Percentiles rank a stretch among this genome's conserved stretches.
These are phyloP conservation scores for Cryphonectria japonica DNA, from an alignment of 2,329 filamentous ascomycete genomes.

Conservation along the genomic window DNA sequence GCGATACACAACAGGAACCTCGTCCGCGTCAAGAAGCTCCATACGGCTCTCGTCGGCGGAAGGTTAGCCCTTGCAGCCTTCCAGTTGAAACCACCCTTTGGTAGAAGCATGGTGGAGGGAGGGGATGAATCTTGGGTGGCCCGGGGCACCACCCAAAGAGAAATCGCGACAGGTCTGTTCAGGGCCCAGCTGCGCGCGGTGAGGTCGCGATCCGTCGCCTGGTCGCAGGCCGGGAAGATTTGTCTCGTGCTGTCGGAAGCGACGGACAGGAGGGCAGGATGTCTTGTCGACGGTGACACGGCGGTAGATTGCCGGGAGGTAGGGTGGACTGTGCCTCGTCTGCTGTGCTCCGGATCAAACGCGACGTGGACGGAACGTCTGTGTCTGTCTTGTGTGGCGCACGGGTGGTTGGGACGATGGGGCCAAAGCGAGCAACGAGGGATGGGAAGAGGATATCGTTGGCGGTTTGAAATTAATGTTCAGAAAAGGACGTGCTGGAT, in stretches of 20 bases:
- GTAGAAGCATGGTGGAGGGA: constrained; percentile 74
- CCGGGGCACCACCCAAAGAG: constrained; percentile 45
- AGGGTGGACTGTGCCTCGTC: constrained; percentile 17
- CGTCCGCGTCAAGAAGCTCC: constrained; percentile 73
- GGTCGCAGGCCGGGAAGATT: background rate
- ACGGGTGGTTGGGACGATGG: constrained; percentile 8
- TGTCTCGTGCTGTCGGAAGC: constrained; percentile 6
- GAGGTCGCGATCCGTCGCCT: constrained; percentile 16
- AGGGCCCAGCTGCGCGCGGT: constrained; percentile 24
- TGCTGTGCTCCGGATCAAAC: constrained; percentile 1
- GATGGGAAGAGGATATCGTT: background rate
- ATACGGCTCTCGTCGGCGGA: constrained; percentile 74
- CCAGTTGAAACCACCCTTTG: constrained; percentile 89
- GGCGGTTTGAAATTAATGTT: background rate
- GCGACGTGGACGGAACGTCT: constrained; percentile 6
- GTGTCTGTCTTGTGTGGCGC: constrained; percentile 12
- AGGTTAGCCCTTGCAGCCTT: constrained; percentile 82
- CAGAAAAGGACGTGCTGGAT: constrained; percentile 1
- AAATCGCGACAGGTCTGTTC: constrained; percentile 22
- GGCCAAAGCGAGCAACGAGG: background rate
- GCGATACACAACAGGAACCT: constrained; percentile 77
- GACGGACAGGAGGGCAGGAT: background rate
- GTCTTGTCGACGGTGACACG: constrained; percentile 10
- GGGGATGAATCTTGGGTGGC: constrained; percentile 41
- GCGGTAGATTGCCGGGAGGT: constrained; percentile 17